Evolutionary conservation across 78 protist species (phyloP), one percentile per base, ranked within the genome.

Genomic region (Monosiga brevicollis): DNA sequence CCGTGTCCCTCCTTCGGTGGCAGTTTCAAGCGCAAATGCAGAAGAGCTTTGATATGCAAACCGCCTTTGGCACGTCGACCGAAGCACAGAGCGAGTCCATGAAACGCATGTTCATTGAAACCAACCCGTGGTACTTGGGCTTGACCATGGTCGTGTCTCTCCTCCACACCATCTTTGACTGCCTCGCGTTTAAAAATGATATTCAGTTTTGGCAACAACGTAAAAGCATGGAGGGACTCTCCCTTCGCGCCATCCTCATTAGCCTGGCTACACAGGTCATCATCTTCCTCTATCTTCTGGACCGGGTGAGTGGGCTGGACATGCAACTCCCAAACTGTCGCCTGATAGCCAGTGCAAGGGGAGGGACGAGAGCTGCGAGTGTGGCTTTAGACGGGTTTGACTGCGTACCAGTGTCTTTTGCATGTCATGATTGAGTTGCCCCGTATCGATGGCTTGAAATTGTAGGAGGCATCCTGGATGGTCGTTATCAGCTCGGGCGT

Each of bases 131-230:
- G 36, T 73, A 95, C 34, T 84, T 97, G 22, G 97, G 62, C 37
- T 34, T 95, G 43, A 96, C 98, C 11, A 25, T 87, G 40, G 42
- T 81, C 24, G 97, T 95, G 9, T 82, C 98, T 11, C 0, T 90
- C 10, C 87, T 95, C 36, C 99, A 97, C 88, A 83, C 89, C 32
- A 49, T 97, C 34, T 95, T 96, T 78, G 98, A 96, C 80, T 87
- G 94, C 55, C 89, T 97, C 42, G 99, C 99, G 25, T 96, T 97
- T 88, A 95, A 94, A 82, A 95, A 95, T 86, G 97, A 95, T 73
- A 88, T 96, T 71, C 83, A 75, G 55, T 95, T 95, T 83, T 97
- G 99, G 99, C 74, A 88, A 76, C 80, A 87, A 24, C 83, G 87
- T 34, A 89, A 94, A 81, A 71, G 90, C 6, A 76, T 95, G 89